Evolutionary conservation across 2,329 filamentous ascomycete genomes (phyloP).

Genomic region (Botrytis tulipae): DNA sequence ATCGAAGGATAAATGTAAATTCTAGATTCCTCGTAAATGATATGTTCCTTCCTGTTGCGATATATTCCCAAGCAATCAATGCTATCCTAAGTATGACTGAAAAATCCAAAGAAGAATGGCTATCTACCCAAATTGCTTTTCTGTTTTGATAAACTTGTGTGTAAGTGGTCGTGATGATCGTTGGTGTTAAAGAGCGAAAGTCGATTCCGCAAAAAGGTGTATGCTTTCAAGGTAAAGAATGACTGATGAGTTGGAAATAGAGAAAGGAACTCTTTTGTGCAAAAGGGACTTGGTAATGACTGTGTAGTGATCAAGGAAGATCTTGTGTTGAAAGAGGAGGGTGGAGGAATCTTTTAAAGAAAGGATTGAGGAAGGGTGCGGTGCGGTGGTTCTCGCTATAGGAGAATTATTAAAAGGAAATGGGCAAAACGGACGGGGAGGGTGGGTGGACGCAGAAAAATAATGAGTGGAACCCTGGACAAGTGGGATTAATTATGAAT

Average conservation of each 20-base stretch:
- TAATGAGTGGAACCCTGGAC: conserved; percentile 12
- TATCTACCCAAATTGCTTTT: conserved; percentile 9
- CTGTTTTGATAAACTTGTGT: neutral
- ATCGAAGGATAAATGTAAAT: conserved; percentile 19
- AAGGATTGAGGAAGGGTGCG: conserved; percentile 1
- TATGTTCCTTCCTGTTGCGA: conserved; percentile 20
- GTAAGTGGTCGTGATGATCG: conserved; percentile 1
- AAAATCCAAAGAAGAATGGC: neutral
- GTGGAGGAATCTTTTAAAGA: conserved; percentile 11
- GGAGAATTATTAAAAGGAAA: conserved; percentile 7
- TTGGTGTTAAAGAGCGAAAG: conserved; percentile 35
- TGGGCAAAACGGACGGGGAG: conserved; percentile 7
- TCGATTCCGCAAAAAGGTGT: conserved; percentile 36
- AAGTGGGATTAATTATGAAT: neutral
- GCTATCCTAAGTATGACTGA: conserved; percentile 23
- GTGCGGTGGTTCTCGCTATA: neutral
- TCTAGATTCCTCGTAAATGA: conserved; percentile 21
- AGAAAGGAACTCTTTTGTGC: conserved; percentile 25
- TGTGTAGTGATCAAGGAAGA: conserved; percentile 22
- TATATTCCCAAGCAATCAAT: conserved; percentile 33
- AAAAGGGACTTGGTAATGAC: conserved; percentile 20
- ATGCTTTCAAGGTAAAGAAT: conserved; percentile 35
- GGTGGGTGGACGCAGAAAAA: neutral
- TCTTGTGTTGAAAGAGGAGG: conserved; percentile 9
- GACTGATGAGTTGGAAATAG: conserved; percentile 36